Conservation (phyloP, 2,329 filamentous ascomycete genomes). For the Fusarium liriodendri region DNA sequence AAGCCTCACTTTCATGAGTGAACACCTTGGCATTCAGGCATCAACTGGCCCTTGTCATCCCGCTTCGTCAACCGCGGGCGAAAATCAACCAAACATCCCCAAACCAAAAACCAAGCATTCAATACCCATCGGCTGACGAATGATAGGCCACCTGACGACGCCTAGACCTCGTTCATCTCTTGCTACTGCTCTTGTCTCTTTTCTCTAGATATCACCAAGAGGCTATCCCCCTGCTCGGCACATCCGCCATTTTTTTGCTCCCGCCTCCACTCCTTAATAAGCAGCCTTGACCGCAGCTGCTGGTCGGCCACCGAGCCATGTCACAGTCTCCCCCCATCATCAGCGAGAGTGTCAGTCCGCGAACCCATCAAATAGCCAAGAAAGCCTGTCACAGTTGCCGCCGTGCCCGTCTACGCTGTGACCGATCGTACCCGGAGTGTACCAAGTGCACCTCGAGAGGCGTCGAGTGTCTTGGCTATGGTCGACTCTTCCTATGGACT, state of each 20-base stretch:
- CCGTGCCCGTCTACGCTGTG: constrained; percentile 62
- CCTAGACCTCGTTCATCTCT: background rate
- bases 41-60: constrained; percentile 20
- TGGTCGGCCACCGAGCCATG: constrained; percentile 15
- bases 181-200: background rate
- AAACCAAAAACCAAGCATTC: constrained; percentile 30
- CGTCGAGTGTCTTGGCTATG: constrained; percentile 64
- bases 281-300: constrained; percentile 10
- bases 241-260: background rate
- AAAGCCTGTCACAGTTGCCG: constrained; percentile 65
- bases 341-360: constrained; percentile 24
- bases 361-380: constrained; percentile 25
- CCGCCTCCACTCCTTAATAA: constrained; percentile 25
- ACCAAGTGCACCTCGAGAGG: constrained; percentile 61
- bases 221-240: constrained; percentile 1
- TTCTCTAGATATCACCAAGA: background rate
- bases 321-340: constrained; percentile 28
- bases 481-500: constrained; percentile 64
- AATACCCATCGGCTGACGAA: constrained; percentile 17
- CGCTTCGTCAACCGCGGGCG: background rate
- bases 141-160: constrained; percentile 16
- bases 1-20: constrained; percentile 14
- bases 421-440: constrained; percentile 61
- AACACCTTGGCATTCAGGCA: constrained; percentile 18
- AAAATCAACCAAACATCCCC: constrained; percentile 38